Conservation (phyloP, 179 eudicot genomes). For the Heliamphora pulchella region DNA sequence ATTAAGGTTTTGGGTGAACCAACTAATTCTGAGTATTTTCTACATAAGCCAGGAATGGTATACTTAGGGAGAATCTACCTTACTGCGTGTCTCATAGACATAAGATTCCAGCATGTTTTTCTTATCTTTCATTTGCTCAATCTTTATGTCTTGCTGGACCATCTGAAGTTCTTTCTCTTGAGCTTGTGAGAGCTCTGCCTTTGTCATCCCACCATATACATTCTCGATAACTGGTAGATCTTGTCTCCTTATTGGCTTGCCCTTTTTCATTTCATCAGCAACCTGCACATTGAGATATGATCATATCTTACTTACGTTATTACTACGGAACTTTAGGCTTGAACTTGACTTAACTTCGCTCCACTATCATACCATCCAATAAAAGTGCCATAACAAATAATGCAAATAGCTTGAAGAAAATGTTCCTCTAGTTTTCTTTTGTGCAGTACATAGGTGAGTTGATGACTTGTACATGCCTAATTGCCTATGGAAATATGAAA, state of each 20-base stretch:
- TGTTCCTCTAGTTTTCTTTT: neutral
- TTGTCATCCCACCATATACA: conserved; percentile 45
- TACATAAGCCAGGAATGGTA: neutral
- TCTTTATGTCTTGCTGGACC: conserved; percentile 58
- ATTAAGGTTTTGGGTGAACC: neutral
- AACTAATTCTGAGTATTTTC: neutral
- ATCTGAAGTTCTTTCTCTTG: conserved; percentile 55
- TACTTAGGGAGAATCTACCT: conserved; percentile 39
- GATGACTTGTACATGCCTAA: too few relatives aligned
- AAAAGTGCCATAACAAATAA: neutral
- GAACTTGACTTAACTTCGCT: neutral
- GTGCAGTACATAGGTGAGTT: neutral
- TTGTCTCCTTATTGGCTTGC: conserved; percentile 34
- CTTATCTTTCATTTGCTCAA: conserved; percentile 84
- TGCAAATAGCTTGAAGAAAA: neutral
- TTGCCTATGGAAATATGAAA: too few relatives aligned
- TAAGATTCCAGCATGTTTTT: conserved; percentile 78
- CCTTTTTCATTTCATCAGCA: conserved; percentile 31
- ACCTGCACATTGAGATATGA: conserved; percentile 28
- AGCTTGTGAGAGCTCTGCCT: conserved; percentile 46
- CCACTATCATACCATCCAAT: neutral
- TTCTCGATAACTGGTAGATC: conserved; percentile 40
- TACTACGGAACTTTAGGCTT: neutral
- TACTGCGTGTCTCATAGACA: conserved; percentile 86
- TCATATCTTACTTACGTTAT: neutral